Percentiles rank a stretch among this genome's conserved stretches.
phyloP scores from a whole-genome alignment of 495 filamentous ascomycete genomes.

The Tuber aestivum region DNA sequence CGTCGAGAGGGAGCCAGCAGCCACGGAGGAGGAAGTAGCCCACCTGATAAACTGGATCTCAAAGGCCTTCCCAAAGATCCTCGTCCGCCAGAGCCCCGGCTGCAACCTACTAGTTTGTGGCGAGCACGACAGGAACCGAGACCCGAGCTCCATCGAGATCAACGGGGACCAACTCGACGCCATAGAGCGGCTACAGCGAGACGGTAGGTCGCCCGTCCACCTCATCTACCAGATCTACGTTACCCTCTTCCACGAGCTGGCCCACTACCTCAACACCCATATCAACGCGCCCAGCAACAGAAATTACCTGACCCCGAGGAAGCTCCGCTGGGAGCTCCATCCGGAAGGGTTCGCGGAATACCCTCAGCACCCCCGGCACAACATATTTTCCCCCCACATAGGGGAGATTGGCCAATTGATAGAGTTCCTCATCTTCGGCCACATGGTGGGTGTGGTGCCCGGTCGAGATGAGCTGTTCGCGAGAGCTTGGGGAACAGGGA shows the following conservation, averaged over 20 bases:
- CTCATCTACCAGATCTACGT: conserved; percentile 16
- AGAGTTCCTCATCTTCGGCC: conserved; percentile 30
- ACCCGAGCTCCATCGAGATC: background rate
- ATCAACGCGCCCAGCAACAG: background rate
- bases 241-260: conserved; percentile 25
- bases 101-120: background rate
- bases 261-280: conserved; percentile 12
- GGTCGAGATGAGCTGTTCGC: background rate
- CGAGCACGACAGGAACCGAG: background rate
- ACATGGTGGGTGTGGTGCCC: background rate
- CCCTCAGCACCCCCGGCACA: background rate
- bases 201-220: conserved; percentile 1
- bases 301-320: conserved; percentile 15
- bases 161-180: conserved; percentile 10
- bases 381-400: background rate
- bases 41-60: conserved; percentile 18
- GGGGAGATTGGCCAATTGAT: conserved; percentile 29
- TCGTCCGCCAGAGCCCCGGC: background rate
- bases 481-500: background rate
- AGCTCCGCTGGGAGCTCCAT: conserved; percentile 13
- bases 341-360: background rate
- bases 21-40: conserved; percentile 15
- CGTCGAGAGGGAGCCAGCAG: conserved; percentile 12
- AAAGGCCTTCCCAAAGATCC: conserved; percentile 12
- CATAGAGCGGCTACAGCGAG: conserved; percentile 3